Base-by-base conservation (phyloP, 2,329 filamentous ascomycete genomes). In the Fusarium longipes region DNA sequence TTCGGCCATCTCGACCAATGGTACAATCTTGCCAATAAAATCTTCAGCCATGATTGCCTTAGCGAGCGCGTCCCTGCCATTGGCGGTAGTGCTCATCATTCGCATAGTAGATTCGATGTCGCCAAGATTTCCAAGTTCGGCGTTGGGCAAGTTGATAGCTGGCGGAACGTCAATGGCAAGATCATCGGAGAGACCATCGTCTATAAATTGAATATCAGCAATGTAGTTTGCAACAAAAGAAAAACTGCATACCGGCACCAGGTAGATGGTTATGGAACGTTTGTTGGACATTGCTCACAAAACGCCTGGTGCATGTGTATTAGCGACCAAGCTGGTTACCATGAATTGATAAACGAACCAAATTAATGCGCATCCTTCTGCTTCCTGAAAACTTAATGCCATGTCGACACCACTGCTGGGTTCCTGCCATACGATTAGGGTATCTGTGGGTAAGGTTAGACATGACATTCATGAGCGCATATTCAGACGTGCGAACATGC, bases 341-440 rank as follows among this genome's bases (percentile, higher is more conserved):
- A 4, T 24, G 39, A 24, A 44, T 33, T 22, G 9, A 49, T 40
- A 39, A 35, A 77, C 82, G 77, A 74, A 96, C 96, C 96, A 99
- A 78, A 99, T 97, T 66, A 89, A 85, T 20, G 92, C 88, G 79
- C 96, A 99, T 43, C 95, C 96, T 71, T 98, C 96, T 4, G 94
- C 91, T 81, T 99, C 96, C 79, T 99, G 96, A 75, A 99, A 99
- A 77, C 94, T 97, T 67, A 99, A 86, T 40, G 96, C 96, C 96
- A 99, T 98, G 77, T 99, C 96, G 56, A 94, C 89, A 59, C 91
- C 91, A 81, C 90, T 96, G 61, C 77, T 80, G 6, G 89, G 87
- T 77, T 98, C 96, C 36, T 95, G 97, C 96, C 96, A 99, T 63
- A 99, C 94, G 65, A 99, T 98, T 63, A 99, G 87, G 5, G 96